Percentiles rank a stretch among this genome's conserved stretches.
Conservation (phyloP, 129 eudicot species). For the Pittosporum tobira region DNA sequence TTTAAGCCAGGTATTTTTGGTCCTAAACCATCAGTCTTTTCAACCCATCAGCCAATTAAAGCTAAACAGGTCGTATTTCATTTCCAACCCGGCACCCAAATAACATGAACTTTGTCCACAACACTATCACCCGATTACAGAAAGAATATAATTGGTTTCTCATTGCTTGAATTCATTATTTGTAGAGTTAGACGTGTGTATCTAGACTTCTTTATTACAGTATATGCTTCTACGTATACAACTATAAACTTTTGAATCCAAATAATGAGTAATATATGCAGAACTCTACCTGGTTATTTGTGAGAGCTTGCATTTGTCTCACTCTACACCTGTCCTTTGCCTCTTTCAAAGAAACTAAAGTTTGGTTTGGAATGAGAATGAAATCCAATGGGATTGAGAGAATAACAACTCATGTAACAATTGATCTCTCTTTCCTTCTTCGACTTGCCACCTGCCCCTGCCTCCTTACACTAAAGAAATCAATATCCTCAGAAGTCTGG, state of each 20-base stretch:
- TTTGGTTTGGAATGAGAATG: not conserved
- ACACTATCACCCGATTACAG: not conserved
- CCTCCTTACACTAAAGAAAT: not conserved
- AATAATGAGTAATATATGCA: no score
- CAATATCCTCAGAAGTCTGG: no score
- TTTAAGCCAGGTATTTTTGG: not conserved
- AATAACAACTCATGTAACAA: not conserved
- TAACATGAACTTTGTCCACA: no score
- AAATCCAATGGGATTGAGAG: not conserved
- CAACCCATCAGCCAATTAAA: not conserved
- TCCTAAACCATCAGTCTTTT: not conserved
- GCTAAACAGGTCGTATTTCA: not conserved
- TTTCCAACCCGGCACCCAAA: not conserved
- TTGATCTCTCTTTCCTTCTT: not conserved
- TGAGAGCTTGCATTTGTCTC: no score
- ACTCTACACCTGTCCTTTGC: not conserved
- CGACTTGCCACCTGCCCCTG: slow-evolving; percentile 2
- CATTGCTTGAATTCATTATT: no score
- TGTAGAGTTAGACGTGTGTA: no score
- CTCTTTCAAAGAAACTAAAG: no score
- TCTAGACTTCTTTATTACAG: no score
- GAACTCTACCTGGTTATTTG: no score
- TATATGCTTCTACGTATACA: no score
- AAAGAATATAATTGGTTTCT: no score
- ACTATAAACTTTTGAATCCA: no score